phyloP scores from a whole-genome alignment of 2,329 filamentous ascomycete species.

The Penicillium psychrosexuale region DNA sequence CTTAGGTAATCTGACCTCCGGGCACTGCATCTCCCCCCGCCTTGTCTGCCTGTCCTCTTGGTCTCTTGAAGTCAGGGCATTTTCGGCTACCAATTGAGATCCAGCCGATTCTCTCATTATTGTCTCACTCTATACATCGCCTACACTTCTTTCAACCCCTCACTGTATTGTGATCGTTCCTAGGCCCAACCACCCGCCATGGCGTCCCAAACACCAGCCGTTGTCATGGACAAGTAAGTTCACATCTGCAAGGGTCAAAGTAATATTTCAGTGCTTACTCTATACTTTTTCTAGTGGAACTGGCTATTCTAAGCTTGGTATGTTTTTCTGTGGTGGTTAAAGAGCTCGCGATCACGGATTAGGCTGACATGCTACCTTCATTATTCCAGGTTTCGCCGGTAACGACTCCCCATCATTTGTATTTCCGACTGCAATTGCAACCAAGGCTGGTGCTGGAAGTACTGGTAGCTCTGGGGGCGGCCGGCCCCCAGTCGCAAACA shows the following conservation, averaged over 20 bases:
- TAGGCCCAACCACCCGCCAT: constrained; percentile 51
- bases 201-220: constrained; percentile 98
- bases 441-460: constrained; percentile 70
- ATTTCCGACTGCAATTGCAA: constrained; percentile 97
- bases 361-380: constrained; percentile 36
- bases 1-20: constrained; percentile 20
- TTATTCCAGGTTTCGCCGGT: constrained; percentile 78
- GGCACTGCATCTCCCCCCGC: constrained; percentile 20
- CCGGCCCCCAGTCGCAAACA: constrained; percentile 85
- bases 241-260: constrained; percentile 5
- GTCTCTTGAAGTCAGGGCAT: constrained; percentile 3
- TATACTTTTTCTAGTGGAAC: constrained; percentile 69
- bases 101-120: not conserved
- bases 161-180: constrained; percentile 2
- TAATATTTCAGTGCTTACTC: constrained; percentile 23
- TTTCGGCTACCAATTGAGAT: constrained; percentile 9
- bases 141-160: not conserved
- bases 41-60: constrained; percentile 28
- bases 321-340: constrained; percentile 30
- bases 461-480: constrained; percentile 77
- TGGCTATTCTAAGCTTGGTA: constrained; percentile 98
- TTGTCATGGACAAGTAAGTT: constrained; percentile 99
- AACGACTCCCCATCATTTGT: constrained; percentile 99
- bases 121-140: not conserved
- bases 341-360: constrained; percentile 13